These are phyloP conservation scores for Lactifluus volemus DNA, from an alignment of 768 basidiomycete genomes.

Conservation along the genomic window DNA sequence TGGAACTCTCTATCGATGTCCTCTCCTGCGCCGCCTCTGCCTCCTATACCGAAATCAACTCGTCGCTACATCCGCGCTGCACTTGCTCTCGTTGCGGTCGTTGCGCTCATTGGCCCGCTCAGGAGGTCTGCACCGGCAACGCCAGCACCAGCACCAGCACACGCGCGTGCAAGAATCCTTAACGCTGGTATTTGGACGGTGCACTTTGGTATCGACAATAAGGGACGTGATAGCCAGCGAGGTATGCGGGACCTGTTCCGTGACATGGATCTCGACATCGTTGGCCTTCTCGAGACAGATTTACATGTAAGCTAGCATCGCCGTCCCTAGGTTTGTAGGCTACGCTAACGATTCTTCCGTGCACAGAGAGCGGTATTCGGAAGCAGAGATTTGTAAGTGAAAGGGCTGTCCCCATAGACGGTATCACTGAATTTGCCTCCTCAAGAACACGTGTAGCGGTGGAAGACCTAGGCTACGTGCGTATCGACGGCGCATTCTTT, in stretches of 20 bases:
- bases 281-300: conserved; percentile 83
- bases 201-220: conserved; percentile 79
- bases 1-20: conserved; percentile 25
- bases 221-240: conserved; percentile 63
- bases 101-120: conserved; percentile 18
- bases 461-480: conserved; percentile 75
- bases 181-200: conserved; percentile 87
- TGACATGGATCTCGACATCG: conserved; percentile 79
- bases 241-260: conserved; percentile 53
- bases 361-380: conserved; percentile 64
- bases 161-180: conserved; percentile 56
- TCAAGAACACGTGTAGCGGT: conserved; percentile 63
- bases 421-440: conserved; percentile 5
- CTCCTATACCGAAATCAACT: conserved; percentile 1
- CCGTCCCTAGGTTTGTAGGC: not conserved
- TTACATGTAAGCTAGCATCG: conserved; percentile 46
- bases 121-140: conserved; percentile 1
- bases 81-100: conserved; percentile 19
- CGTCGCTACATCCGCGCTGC: conserved; percentile 9
- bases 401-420: not conserved
- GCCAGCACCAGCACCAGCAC: conserved; percentile 35
- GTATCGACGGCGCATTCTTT: conserved; percentile 21
- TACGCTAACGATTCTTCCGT: not conserved
- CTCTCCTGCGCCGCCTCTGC: not conserved
- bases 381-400: conserved; percentile 68